Evolutionary conservation across 805 yeast species (phyloP).

Genomic region (Barnettozyma sp.): DNA sequence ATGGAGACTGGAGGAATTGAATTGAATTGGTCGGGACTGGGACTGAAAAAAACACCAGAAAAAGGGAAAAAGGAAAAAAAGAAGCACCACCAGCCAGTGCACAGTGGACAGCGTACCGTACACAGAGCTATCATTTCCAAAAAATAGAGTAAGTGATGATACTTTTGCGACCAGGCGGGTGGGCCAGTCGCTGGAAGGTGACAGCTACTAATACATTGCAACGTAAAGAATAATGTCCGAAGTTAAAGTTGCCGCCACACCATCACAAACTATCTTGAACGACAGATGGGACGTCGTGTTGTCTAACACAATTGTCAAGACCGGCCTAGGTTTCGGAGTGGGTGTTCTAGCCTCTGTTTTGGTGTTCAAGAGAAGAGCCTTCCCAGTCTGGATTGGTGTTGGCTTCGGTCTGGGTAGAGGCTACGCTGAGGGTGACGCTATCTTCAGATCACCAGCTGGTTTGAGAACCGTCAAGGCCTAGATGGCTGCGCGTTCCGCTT

Average conservation of each 20-base stretch:
- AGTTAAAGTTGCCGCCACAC: slow-evolving; percentile 26
- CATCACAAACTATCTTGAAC: slow-evolving; percentile 53
- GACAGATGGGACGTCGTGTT: slow-evolving; percentile 93
- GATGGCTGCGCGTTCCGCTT: slow-evolving; percentile 6
- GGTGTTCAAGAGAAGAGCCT: slow-evolving; percentile 86
- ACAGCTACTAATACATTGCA: not conserved
- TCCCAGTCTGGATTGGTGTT: slow-evolving; percentile 96
- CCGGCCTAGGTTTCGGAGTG: slow-evolving; percentile 93
- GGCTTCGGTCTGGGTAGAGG: slow-evolving; percentile 99
- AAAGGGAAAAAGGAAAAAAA: too few species aligned
- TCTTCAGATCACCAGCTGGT: slow-evolving; percentile 81
- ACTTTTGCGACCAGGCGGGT: too few species aligned
- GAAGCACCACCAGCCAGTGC: too few species aligned
- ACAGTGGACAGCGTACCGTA: too few species aligned
- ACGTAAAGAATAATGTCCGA: slow-evolving; percentile 13
- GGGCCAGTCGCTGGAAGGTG: too few species aligned
- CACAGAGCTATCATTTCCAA: too few species aligned
- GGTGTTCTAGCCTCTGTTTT: slow-evolving; percentile 92
- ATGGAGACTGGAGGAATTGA: too few species aligned
- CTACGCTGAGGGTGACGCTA: slow-evolving; percentile 96
- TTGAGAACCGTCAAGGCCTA: slow-evolving; percentile 67
- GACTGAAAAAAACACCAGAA: too few species aligned
- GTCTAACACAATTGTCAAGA: slow-evolving; percentile 89
- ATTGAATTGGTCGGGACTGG: too few species aligned
- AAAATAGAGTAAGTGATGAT: too few species aligned